These are phyloP conservation scores for Lactifluus echinatus DNA, from an alignment of 768 basidiomycete genomes.

Conservation along the genomic window DNA sequence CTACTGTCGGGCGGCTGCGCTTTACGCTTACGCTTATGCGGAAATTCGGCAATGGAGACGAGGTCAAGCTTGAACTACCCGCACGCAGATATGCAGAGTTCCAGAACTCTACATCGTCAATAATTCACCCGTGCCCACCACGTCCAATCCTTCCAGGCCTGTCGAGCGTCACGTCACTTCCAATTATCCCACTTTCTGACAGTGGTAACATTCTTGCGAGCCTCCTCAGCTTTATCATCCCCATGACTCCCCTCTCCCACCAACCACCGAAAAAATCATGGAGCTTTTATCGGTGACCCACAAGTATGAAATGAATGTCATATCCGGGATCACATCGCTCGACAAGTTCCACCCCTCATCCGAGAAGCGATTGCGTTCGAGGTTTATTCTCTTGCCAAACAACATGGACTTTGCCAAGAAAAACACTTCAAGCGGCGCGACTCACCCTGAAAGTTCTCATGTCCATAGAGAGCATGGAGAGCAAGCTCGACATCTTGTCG, in stretches of 20 bases:
- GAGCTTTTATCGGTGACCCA: constrained; percentile 6
- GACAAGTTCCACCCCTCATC: constrained; percentile 3
- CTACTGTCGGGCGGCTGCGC: background rate
- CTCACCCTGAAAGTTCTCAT: background rate
- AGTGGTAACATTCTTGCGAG: background rate
- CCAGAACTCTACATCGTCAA: constrained; percentile 3
- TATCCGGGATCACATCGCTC: background rate
- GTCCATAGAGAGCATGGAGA: background rate
- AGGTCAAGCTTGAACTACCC: background rate
- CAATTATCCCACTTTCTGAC: constrained; percentile 1
- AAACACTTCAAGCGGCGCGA: background rate
- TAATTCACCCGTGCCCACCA: constrained; percentile 8
- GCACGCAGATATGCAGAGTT: constrained; percentile 1
- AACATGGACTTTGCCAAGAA: constrained; percentile 7
- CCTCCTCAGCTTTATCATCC: constrained; percentile 11
- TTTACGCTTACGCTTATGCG: too few species aligned
- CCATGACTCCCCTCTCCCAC: background rate
- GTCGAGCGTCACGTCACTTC: background rate
- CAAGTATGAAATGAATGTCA: constrained; percentile 1
- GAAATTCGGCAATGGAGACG: background rate
- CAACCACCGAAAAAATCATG: background rate
- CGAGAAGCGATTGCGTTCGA: background rate
- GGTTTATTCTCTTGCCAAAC: background rate
- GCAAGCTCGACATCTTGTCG: background rate
- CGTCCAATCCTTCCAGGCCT: background rate